Conservation (phyloP, 1,284 basidiomycete genomes). For the Phlebopus sp. region DNA sequence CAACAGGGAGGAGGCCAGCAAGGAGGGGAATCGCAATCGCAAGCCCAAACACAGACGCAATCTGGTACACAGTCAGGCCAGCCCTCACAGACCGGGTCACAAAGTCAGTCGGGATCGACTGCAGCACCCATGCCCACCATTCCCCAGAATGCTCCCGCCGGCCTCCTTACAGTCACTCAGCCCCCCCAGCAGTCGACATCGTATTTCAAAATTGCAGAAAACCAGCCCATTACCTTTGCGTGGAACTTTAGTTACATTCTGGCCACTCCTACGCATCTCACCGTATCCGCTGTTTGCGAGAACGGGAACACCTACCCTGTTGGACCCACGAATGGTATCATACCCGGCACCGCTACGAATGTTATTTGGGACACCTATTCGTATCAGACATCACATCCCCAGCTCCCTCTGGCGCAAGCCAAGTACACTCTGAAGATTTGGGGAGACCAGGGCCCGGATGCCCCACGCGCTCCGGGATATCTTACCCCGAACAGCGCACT, state of each 20-base stretch:
- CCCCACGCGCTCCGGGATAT: constrained; percentile 57
- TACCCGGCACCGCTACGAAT: constrained; percentile 65
- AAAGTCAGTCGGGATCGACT: constrained; percentile 8
- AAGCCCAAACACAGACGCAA: constrained; percentile 5
- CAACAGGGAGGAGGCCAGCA: constrained; percentile 10
- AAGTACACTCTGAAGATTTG: constrained; percentile 77
- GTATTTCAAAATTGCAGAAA: constrained; percentile 82
- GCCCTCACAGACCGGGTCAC: constrained; percentile 8
- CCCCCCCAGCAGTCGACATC: constrained; percentile 77
- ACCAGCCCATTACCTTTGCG: constrained; percentile 76
- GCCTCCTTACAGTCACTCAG: constrained; percentile 67
- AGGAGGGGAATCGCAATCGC: constrained; percentile 9
- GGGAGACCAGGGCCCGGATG: constrained; percentile 73
- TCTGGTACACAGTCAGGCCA: constrained; percentile 5
- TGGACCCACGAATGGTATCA: constrained; percentile 69
- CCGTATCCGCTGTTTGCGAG: constrained; percentile 75
- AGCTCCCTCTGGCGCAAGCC: constrained; percentile 66
- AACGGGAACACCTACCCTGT: constrained; percentile 88
- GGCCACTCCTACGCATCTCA: constrained; percentile 68
- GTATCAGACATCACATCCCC: constrained; percentile 66
- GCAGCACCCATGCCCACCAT: constrained; percentile 36
- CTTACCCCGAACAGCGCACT: constrained; percentile 68
- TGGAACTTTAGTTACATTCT: constrained; percentile 82
- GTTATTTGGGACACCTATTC: constrained; percentile 81
- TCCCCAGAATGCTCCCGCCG: constrained; percentile 60